Evolutionary conservation across 208 protist species (phyloP).

Genomic region (Trypanosoma vivax): DNA sequence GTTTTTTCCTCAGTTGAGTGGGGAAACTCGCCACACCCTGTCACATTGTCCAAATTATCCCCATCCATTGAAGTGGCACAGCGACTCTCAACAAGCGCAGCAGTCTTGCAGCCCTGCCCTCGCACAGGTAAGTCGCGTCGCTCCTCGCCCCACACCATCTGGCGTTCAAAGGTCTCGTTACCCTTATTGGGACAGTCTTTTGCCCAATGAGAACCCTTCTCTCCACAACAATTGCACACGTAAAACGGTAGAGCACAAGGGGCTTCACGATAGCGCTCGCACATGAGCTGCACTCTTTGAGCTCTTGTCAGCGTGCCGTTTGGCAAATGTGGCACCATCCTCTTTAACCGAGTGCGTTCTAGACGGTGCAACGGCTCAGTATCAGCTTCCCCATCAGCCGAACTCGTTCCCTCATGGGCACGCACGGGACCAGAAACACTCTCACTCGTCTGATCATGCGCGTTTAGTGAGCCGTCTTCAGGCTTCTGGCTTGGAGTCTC

Average conservation of each 20-base stretch:
- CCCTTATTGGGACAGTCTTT: conserved; percentile 59
- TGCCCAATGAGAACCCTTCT: conserved; percentile 74
- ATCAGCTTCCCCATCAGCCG: too few relatives aligned
- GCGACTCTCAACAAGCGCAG: too few relatives aligned
- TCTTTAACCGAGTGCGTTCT: conserved; percentile 10
- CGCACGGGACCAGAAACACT: too few relatives aligned
- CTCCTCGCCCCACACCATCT: conserved; percentile 65
- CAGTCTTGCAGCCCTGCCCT: too few relatives aligned
- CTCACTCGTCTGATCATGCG: too few relatives aligned
- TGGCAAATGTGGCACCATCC: conserved; percentile 54
- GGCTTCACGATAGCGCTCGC: conserved; percentile 50
- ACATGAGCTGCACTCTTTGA: conserved; percentile 67
- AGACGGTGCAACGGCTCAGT: background rate
- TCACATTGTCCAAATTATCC: too few relatives aligned
- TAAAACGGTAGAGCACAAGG: conserved; percentile 65
- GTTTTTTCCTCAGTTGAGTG: background rate
- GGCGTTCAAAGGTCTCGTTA: conserved; percentile 56
- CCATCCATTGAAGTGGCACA: too few relatives aligned
- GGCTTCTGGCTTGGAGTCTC: background rate
- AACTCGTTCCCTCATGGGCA: too few relatives aligned
- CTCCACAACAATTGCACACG: conserved; percentile 73
- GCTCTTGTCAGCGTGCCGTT: conserved; percentile 58
- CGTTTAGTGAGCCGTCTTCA: too few relatives aligned
- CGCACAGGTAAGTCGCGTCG: conserved; percentile 25
- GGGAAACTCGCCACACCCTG: too few relatives aligned